Conservation (phyloP, 192 early-diverging fungal genomes). For the Umbelopsis ramanniana region DNA sequence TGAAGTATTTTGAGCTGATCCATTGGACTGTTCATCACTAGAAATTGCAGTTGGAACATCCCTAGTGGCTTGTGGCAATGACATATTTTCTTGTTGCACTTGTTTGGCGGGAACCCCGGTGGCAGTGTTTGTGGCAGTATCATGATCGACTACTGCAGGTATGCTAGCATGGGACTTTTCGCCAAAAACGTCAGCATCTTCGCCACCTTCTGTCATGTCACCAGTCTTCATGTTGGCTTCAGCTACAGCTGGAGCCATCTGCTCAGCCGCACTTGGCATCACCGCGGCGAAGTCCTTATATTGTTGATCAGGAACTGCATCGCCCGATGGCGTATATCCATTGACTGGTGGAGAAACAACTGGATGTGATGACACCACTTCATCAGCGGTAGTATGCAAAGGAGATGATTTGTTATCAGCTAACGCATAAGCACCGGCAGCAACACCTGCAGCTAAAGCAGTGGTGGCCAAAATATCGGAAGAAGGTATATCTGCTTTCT, state of each 20-base stretch:
- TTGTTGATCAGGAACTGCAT: no score
- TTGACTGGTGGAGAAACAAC: no score
- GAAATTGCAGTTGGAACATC: neutral
- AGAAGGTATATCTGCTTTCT: constrained; percentile 4
- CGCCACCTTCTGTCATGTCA: neutral
- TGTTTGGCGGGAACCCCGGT: neutral
- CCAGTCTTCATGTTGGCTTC: no score
- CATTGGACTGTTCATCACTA: neutral
- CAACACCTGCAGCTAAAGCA: constrained; percentile 33
- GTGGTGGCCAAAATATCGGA: constrained; percentile 18
- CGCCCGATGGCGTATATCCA: no score
- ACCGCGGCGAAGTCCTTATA: no score
- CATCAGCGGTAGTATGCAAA: neutral
- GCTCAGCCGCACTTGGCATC: no score
- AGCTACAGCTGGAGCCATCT: no score
- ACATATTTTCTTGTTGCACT: neutral
- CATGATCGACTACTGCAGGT: constrained; percentile 1
- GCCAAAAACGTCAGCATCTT: neutral
- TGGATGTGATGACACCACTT: neutral
- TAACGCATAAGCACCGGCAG: constrained; percentile 16
- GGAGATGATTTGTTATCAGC: constrained; percentile 10
- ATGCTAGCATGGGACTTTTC: constrained; percentile 1
- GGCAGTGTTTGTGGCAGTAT: neutral
- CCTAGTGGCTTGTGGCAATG: neutral
- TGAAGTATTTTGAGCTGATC: neutral